phyloP scores from a whole-genome alignment of 1,284 basidiomycete genomes.

The Cutaneotrichosporon arboriforme region DNA sequence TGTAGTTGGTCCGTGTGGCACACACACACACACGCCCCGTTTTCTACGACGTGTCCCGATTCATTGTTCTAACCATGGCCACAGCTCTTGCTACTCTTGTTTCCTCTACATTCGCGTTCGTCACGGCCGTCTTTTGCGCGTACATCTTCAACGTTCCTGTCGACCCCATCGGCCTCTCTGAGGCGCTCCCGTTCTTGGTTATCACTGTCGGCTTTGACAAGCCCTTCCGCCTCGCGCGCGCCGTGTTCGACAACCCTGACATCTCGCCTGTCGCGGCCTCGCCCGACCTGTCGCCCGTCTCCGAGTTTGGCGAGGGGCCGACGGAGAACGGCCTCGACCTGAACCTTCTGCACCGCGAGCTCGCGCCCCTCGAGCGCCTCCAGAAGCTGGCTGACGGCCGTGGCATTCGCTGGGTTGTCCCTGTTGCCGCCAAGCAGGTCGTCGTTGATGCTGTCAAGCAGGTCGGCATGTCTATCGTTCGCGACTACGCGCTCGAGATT shows the following conservation, averaged over 20 bases:
- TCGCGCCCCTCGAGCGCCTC: slow-evolving; percentile 45
- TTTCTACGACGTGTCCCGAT: neutral
- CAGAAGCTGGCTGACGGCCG: slow-evolving; percentile 46
- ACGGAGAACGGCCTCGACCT: slow-evolving; percentile 39
- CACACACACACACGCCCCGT: too few relatives aligned
- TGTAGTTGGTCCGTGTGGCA: neutral
- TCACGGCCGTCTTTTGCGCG: slow-evolving; percentile 79
- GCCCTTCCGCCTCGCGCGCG: slow-evolving; percentile 82
- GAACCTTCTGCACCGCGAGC: slow-evolving; percentile 41
- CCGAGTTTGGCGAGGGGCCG: slow-evolving; percentile 21
- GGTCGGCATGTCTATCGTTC: slow-evolving; percentile 75
- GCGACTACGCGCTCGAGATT: slow-evolving; percentile 90
- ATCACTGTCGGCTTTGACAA: slow-evolving; percentile 98
- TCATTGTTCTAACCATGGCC: slow-evolving; percentile 15
- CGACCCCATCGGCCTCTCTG: slow-evolving; percentile 82
- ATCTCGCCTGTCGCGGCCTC: slow-evolving; percentile 50
- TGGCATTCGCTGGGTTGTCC: slow-evolving; percentile 52
- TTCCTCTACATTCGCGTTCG: slow-evolving; percentile 79
- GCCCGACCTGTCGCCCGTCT: slow-evolving; percentile 46
- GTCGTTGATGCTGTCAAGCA: slow-evolving; percentile 75
- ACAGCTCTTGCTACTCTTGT: slow-evolving; percentile 71
- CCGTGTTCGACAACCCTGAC: slow-evolving; percentile 83
- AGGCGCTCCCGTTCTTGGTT: slow-evolving; percentile 94
- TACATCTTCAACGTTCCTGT: slow-evolving; percentile 78
- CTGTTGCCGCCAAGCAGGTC: slow-evolving; percentile 69